phyloP scores from a whole-genome alignment of 1,139 yeast genomes.

The Insectozyma bohioensis region DNA sequence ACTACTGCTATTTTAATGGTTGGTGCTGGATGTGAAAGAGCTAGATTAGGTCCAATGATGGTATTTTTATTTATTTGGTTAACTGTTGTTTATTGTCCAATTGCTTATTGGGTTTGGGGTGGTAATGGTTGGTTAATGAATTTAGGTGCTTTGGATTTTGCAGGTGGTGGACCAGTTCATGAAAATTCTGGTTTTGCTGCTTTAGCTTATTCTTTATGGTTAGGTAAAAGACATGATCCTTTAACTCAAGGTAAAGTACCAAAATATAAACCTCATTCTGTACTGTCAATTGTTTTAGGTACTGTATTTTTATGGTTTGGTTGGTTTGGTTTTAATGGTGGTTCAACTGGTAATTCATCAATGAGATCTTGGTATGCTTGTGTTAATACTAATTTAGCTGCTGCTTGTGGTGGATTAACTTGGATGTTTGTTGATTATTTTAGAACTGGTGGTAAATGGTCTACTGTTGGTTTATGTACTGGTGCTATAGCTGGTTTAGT shows the following conservation, averaged over 20 bases:
- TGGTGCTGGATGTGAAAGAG: conserved; percentile 98
- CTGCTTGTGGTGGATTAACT: conserved; percentile 85
- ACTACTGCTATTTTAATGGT: conserved; percentile 90
- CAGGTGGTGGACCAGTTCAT: conserved; percentile 99
- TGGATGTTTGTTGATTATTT: conserved; percentile 93
- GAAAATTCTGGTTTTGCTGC: conserved; percentile 95
- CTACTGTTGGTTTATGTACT: conserved; percentile 89
- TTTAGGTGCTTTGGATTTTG: conserved; percentile 89
- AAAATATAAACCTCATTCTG: conserved; percentile 89
- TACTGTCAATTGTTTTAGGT: conserved; percentile 86
- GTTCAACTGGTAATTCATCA: conserved; percentile 89
- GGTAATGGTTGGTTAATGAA: conserved; percentile 81
- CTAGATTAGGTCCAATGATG: conserved; percentile 96
- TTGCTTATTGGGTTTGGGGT: conserved; percentile 98
- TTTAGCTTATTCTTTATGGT: conserved; percentile 81
- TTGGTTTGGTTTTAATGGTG: conserved; percentile 98
- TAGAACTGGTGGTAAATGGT: conserved; percentile 89
- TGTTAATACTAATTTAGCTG: conserved; percentile 90
- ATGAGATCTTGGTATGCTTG: conserved; percentile 93
- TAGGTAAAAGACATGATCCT: conserved; percentile 92
- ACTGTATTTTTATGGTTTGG: conserved; percentile 96
- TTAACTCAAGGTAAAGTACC: conserved; percentile 69
- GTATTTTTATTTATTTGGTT: conserved; percentile 89
- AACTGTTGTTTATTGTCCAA: conserved; percentile 93
- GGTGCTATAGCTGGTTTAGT: conserved; percentile 95